Conservation (phyloP, 2,329 filamentous ascomycete species). For the Penicillium polonicum region DNA sequence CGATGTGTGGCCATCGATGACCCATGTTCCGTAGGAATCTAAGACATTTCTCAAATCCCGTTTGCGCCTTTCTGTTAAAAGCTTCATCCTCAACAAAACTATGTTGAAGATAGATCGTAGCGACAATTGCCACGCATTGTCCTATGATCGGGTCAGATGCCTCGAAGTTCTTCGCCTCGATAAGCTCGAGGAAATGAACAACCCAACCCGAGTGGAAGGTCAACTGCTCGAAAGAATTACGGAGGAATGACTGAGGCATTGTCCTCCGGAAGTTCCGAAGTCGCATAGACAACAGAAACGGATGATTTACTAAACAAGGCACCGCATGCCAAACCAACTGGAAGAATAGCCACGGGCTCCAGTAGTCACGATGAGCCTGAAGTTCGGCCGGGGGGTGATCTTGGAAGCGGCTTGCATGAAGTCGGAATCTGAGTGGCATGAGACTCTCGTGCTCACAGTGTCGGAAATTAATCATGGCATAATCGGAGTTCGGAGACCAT, state of each 20-base stretch:
- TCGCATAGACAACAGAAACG: conserved; percentile 49
- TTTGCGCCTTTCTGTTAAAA: conserved; percentile 37
- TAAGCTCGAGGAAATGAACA: conserved; percentile 47
- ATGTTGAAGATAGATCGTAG: conserved; percentile 52
- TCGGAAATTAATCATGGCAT: conserved; percentile 45
- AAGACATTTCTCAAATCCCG: conserved; percentile 42
- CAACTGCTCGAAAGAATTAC: conserved; percentile 50
- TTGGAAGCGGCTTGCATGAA: conserved; percentile 46
- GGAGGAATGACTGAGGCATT: conserved; percentile 52
- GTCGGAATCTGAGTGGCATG: conserved; percentile 49
- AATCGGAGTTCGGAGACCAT: conserved; percentile 50
- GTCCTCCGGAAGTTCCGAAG: conserved; percentile 49
- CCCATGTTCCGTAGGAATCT: conserved; percentile 36
- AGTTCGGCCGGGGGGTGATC: conserved; percentile 40
- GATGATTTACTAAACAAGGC: conserved; percentile 51
- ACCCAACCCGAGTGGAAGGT: conserved; percentile 50
- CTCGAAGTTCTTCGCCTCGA: conserved; percentile 42
- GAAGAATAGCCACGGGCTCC: conserved; percentile 51
- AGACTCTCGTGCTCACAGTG: conserved; percentile 51
- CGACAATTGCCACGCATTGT: conserved; percentile 49
- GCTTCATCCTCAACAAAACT: conserved; percentile 44
- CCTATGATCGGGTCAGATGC: conserved; percentile 46
- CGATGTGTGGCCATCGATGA: conserved; percentile 39
- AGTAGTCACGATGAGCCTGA: conserved; percentile 46
- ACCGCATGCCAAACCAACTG: conserved; percentile 51